Percentiles rank a stretch among this genome's conserved stretches.
Evolutionary conservation across 495 filamentous ascomycete genomes (phyloP).

Genomic region (Sabuloglossum arenarium): DNA sequence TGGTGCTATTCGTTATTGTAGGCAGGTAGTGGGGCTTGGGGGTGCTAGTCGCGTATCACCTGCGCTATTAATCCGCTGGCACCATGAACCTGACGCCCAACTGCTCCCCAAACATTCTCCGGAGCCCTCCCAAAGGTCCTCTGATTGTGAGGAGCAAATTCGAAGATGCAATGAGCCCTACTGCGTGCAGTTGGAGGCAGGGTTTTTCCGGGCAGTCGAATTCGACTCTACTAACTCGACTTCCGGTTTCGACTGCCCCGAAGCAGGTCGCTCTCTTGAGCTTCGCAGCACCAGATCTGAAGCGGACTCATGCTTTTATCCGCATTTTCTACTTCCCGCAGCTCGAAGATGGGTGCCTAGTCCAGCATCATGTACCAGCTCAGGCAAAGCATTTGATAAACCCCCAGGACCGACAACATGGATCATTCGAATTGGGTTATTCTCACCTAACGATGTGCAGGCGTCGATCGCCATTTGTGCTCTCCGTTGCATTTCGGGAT

Average conservation of each 20-base stretch:
- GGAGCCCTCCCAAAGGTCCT: no score
- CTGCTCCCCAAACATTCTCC: no score
- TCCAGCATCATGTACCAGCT: slow-evolving; percentile 78
- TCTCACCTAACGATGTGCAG: slow-evolving; percentile 59
- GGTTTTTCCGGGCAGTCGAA: no score
- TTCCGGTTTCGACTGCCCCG: no score
- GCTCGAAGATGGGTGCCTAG: slow-evolving; percentile 76
- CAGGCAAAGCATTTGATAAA: slow-evolving; percentile 79
- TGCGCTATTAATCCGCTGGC: no score
- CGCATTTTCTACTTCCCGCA: slow-evolving; percentile 75
- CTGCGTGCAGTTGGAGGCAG: slow-evolving; percentile 54
- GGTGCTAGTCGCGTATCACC: no score
- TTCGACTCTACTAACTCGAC: no score
- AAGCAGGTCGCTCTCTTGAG: slow-evolving; percentile 92
- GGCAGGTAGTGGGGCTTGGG: no score
- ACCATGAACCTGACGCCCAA: no score
- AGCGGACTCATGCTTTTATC: slow-evolving; percentile 84
- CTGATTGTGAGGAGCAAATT: no score
- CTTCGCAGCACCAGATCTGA: slow-evolving; percentile 94
- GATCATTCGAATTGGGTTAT: slow-evolving; percentile 85
- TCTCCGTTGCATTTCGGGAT: slow-evolving; percentile 84
- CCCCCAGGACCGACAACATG: slow-evolving; percentile 95
- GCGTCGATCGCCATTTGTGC: slow-evolving; percentile 95
- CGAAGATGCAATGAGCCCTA: slow-evolving; percentile 96
- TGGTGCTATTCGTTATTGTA: no score